Conservation (phyloP, 768 basidiomycete genomes). For the Suillus decipiens region DNA sequence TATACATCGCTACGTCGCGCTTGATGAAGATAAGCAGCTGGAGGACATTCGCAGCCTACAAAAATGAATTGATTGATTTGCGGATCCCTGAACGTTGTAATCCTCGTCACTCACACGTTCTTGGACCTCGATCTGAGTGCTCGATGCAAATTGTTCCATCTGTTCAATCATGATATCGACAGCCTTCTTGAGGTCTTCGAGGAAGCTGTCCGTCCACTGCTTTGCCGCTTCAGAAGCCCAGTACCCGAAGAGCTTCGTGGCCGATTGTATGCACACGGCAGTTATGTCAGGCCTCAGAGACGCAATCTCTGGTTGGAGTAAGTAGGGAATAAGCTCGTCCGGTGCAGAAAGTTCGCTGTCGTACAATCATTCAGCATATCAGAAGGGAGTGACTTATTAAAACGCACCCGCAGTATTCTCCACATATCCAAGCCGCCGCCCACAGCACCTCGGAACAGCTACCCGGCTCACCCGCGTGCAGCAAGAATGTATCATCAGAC, state of each 20-base stretch:
- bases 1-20: conserved; percentile 65
- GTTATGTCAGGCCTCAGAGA: too few relatives aligned
- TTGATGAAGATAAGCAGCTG: conserved; percentile 77
- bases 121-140: conserved; percentile 84
- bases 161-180: conserved; percentile 64
- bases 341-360: conserved; percentile 77
- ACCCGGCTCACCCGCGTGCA: conserved; percentile 65
- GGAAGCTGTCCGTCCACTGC: conserved; percentile 73
- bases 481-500: conserved; percentile 73
- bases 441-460: conserved; percentile 85
- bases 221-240: conserved; percentile 17
- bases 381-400: neutral
- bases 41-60: conserved; percentile 77
- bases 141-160: conserved; percentile 58
- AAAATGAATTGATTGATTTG: conserved; percentile 10
- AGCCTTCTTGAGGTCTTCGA: conserved; percentile 61
- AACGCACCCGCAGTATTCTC: conserved; percentile 87
- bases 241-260: too few relatives aligned
- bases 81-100: neutral
- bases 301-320: conserved; percentile 49
- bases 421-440: conserved; percentile 97
- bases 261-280: too few relatives aligned
- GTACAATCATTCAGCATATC: conserved; percentile 11
- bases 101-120: conserved; percentile 67
- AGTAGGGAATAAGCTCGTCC: conserved; percentile 67